Evolutionary conservation across 106 monocot species (phyloP), one percentile per base, ranked within the genome.

Genomic region (Phalaenopsis aphrodite): DNA sequence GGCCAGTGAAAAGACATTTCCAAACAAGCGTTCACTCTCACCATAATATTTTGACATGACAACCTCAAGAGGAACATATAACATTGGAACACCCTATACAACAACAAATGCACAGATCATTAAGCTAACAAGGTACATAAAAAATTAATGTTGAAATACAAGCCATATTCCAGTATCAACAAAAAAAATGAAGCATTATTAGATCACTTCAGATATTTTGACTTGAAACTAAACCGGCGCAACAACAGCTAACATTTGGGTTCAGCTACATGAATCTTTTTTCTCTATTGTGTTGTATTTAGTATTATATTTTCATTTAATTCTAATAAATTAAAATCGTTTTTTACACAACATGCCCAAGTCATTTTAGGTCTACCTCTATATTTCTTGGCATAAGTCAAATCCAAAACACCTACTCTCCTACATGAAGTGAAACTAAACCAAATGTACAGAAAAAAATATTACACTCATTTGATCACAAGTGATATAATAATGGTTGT

Each of bases 41-140:
- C 98, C 98, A 86, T 99, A 99, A 85, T 91, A 99, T 78, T 99
- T 99, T 72, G 98, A 99, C 90, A 99, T 87, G 42, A 99, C 90
- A 65, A 98, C 83, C 85, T 94, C 98, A 16, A 99, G 83, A 55
- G 98, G 98, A 36, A 99, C 98, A 90, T 99, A 99, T 24, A 99
- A 76, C 61, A 99, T 84, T 8, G 94, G 98, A 85, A 99, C 87
- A 72, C 98, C 98, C 93, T 55, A 49, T 23, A 24, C 76, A 23
- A 18, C 3, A 30, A 52, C 76, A 49, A 42, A 76, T 76, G 30
- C 9, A 71, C 2, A 1, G 24, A 39, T 41, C 5, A 4, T 74
- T 42, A 43, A 17, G 18, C 5, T 36, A 45, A 43, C 41, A 74
- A 69, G 1, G 68, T 39, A 69, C 69, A 36, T 39, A 69, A 38